Percentiles rank a stretch among this genome's conserved stretches.
Conservation (phyloP, 2,329 filamentous ascomycete species). For the Bipolaris bicolor region DNA sequence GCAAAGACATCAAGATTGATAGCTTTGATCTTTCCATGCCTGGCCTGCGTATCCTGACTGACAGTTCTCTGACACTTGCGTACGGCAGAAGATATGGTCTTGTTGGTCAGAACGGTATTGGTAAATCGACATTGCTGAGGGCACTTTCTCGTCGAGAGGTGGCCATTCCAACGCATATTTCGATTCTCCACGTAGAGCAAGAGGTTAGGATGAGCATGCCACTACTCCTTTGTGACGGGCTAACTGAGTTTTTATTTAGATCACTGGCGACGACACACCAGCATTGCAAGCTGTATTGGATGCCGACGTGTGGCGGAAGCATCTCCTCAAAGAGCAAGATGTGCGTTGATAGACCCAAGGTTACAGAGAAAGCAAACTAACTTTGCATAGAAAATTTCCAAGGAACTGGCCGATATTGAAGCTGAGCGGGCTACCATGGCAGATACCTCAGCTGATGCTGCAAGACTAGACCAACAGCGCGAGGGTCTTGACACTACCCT, state of each 20-base stretch:
- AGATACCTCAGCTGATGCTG: conserved; percentile 89
- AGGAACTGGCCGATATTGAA: conserved; percentile 78
- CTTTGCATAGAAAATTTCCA: conserved; percentile 68
- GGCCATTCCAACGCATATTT: conserved; percentile 94
- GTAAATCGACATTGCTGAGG: conserved; percentile 80
- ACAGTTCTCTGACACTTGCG: conserved; percentile 87
- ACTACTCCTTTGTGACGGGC: neutral
- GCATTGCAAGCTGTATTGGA: conserved; percentile 94
- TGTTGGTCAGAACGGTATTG: conserved; percentile 99
- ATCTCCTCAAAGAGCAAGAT: conserved; percentile 85
- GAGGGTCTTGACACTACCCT: conserved; percentile 90
- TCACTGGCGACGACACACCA: conserved; percentile 92
- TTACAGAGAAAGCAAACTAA: conserved; percentile 14
- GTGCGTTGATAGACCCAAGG: conserved; percentile 55
- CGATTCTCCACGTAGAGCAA: conserved; percentile 98
- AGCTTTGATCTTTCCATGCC: conserved; percentile 93
- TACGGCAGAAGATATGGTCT: conserved; percentile 95
- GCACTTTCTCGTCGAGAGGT: conserved; percentile 93
- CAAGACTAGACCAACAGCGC: conserved; percentile 80
- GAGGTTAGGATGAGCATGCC: conserved; percentile 65
- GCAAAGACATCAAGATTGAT: conserved; percentile 98
- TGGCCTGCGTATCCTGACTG: conserved; percentile 84
- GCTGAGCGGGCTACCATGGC: conserved; percentile 77
- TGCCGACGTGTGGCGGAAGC: conserved; percentile 98
- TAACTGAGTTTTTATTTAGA: conserved; percentile 57